Conservation (phyloP, 164 flowering plant genomes). For the Kingdonia uniflora region DNA sequence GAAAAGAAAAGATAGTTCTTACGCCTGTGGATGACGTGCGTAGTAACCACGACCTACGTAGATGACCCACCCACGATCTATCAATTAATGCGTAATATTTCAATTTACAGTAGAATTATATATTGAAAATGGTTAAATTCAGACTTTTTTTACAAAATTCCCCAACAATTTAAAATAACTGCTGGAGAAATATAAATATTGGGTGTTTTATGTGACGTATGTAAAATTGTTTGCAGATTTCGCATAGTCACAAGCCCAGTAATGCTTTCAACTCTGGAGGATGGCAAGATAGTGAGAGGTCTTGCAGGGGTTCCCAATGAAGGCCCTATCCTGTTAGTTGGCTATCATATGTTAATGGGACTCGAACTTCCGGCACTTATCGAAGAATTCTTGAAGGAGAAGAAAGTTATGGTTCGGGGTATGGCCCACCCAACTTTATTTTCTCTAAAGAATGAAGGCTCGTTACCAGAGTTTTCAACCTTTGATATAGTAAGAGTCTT, state of each 20-base stretch:
- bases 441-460: constrained; percentile 8
- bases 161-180: no score
- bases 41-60: no score
- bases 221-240: constrained; percentile 31
- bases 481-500: constrained; percentile 46
- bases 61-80: no score
- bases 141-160: no score
- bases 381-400: constrained; percentile 58
- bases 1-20: no score
- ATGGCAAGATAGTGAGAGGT: constrained; percentile 80
- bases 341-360: constrained; percentile 90
- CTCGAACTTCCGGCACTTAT: constrained; percentile 50
- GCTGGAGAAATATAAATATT: no score
- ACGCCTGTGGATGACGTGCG: no score
- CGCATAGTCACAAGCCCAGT: constrained; percentile 40
- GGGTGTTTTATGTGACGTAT: no score
- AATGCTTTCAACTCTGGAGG: constrained; percentile 68
- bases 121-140: no score
- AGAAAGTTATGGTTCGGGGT: constrained; percentile 64
- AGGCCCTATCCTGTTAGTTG: constrained; percentile 87
- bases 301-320: constrained; percentile 78
- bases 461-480: constrained; percentile 22
- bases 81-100: no score
- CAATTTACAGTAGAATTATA: no score
- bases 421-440: constrained; percentile 66